Conservation (phyloP, 116 monocot species). For the Iris pallida region DNA sequence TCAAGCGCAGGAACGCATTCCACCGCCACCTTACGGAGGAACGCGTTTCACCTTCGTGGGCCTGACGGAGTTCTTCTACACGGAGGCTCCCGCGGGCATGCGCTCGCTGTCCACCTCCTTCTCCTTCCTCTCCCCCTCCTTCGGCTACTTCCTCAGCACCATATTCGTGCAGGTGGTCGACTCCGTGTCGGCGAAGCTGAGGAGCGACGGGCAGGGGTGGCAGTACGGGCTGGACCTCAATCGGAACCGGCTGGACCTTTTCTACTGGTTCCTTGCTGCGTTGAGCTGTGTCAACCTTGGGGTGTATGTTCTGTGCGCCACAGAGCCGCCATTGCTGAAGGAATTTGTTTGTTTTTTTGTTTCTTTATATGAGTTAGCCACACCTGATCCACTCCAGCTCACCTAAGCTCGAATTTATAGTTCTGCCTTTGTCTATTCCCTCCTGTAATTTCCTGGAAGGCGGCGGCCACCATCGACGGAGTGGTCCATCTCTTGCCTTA, state of each 20-base stretch:
- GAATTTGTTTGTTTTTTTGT: too few relatives aligned
- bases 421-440: too few relatives aligned
- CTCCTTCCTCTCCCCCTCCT: conserved; percentile 6
- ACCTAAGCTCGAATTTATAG: too few relatives aligned
- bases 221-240: conserved; percentile 4
- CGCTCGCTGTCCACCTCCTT: conserved; percentile 14
- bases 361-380: too few relatives aligned
- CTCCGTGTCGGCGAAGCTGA: neutral
- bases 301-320: conserved; percentile 5
- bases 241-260: conserved; percentile 8
- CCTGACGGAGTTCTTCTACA: conserved; percentile 25
- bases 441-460: too few relatives aligned
- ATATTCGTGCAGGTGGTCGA: conserved; percentile 10
- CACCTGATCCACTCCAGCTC: too few relatives aligned
- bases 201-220: conserved; percentile 12
- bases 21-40: too few relatives aligned
- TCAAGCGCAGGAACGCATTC: conserved; percentile 16
- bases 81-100: conserved; percentile 19
- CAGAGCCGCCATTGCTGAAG: too few relatives aligned
- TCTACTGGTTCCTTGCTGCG: conserved; percentile 12
- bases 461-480: too few relatives aligned
- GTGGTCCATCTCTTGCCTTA: too few relatives aligned
- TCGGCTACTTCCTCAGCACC: conserved; percentile 21
- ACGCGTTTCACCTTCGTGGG: conserved; percentile 19
- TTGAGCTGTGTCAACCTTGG: conserved; percentile 5